A percentile compares a stretch with the other conserved stretches of the same genome.
Conservation (phyloP, 352 stramenopile species). For the Phytophthora pseudosyringae region DNA sequence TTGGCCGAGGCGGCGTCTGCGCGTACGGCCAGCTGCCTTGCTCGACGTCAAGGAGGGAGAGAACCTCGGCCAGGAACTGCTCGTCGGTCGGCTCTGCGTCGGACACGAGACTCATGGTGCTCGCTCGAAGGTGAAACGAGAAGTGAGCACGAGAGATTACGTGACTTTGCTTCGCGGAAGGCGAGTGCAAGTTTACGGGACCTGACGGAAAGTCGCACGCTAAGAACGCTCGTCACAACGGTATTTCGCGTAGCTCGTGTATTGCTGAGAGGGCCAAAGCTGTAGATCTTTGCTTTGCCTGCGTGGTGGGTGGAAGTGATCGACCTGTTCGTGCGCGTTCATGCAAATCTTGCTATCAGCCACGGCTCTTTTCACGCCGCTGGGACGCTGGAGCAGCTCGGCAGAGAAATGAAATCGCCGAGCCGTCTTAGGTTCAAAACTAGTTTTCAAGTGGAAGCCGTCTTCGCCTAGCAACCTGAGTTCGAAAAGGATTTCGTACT, state of each 20-base stretch:
- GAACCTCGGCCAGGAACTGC: constrained; percentile 28
- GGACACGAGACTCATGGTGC: constrained; percentile 13
- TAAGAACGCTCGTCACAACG: constrained; percentile 8
- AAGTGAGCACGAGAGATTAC: constrained; percentile 21
- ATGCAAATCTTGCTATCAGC: no score
- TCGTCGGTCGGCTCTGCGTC: constrained; percentile 8
- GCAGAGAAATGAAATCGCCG: not conserved
- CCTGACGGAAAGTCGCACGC: constrained; percentile 11
- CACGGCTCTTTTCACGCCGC: no score
- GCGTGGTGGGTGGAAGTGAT: no score
- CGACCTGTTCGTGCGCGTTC: no score
- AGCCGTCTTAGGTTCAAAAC: constrained; percentile 8
- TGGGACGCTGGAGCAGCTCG: not conserved
- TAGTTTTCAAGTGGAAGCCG: not conserved
- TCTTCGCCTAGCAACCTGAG: constrained; percentile 14
- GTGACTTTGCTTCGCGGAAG: not conserved
- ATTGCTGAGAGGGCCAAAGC: not conserved
- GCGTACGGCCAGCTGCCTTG: constrained; percentile 6
- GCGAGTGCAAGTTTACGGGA: constrained; percentile 26
- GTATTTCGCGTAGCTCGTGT: not conserved
- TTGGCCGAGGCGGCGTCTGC: not conserved
- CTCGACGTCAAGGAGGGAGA: constrained; percentile 25
- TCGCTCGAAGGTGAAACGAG: constrained; percentile 1
- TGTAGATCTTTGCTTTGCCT: no score
- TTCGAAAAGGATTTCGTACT: constrained; percentile 14